Conservation (phyloP, 2,329 filamentous ascomycete genomes). For the Botryotinia calthae region DNA sequence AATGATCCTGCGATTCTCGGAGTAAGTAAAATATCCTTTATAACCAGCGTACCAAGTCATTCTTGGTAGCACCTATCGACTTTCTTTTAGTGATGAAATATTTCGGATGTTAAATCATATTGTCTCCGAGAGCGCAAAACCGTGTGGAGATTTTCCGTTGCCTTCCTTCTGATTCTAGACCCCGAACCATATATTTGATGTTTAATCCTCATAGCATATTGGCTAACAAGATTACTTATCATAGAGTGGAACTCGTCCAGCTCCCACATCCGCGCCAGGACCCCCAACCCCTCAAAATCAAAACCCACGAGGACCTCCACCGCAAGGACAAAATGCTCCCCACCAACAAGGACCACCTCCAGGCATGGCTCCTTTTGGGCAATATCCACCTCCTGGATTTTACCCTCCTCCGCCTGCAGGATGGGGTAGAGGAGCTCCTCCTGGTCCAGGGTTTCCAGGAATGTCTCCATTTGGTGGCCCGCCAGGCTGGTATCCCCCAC, state of each 20-base stretch:
- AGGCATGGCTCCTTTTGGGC: slow-evolving; percentile 39
- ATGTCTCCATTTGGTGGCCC: slow-evolving; percentile 70
- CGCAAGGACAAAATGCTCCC: slow-evolving; percentile 26
- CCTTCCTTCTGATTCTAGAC: slow-evolving; percentile 90
- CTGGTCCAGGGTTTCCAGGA: slow-evolving; percentile 65
- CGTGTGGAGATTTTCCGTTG: slow-evolving; percentile 98
- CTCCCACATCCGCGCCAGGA: slow-evolving; percentile 19
- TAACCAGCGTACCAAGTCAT: slow-evolving; percentile 19
- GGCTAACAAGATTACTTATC: slow-evolving; percentile 36
- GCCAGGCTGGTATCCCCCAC: slow-evolving; percentile 74
- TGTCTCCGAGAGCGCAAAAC: slow-evolving; percentile 90
- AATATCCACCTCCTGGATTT: slow-evolving; percentile 41
- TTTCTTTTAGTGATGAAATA: slow-evolving; percentile 76
- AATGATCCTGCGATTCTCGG: slow-evolving; percentile 96
- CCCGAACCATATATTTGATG: slow-evolving; percentile 19
- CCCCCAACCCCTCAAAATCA: slow-evolving; percentile 27
- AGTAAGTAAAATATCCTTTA: slow-evolving; percentile 62
- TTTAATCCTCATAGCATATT: slow-evolving; percentile 26
- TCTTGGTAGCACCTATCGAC: background rate
- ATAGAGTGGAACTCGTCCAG: slow-evolving; percentile 45
- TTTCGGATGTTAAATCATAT: slow-evolving; percentile 93
- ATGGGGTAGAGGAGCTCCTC: slow-evolving; percentile 55
- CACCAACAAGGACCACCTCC: slow-evolving; percentile 24
- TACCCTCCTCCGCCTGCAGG: slow-evolving; percentile 45
- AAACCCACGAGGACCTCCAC: slow-evolving; percentile 21